Evolutionary conservation across 2,329 filamentous ascomycete genomes (phyloP), one percentile per base, ranked within the genome.

Genomic region (Neodidymelliopsis sp.): DNA sequence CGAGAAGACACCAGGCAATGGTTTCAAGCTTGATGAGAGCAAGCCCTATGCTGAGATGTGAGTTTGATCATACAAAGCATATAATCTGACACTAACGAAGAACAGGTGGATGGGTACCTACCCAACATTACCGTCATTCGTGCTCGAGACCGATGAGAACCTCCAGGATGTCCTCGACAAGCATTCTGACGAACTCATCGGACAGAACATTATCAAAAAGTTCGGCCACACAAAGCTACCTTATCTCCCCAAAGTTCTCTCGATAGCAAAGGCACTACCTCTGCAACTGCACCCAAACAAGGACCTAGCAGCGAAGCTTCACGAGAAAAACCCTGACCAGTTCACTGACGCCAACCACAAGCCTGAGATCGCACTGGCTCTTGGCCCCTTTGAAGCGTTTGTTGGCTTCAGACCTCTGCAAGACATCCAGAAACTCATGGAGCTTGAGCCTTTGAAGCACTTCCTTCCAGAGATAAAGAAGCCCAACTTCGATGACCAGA

Each of bases 331-430:
- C 43, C 87, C 88, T 0, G 71, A 83, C 2, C 81, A 84, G 48
- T 91, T 88, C 68, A 83, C 82, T 1, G 88, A 92, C 57, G 75
- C 81, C 2, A 91, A 91, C 68, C 88, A 91, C 76, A 91, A 91
- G 72, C 88, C 89, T 1, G 88, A 92, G 66, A 91, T 92, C 42
- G 88, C 88, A 1, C 76, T 92, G 1, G 88, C 88, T 0, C 73
- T 91, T 1, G 79, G 81, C 10, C 81, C 84, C 16, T 91, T 92
- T 60, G 88, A 91, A 68, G 84, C 88, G 0, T 91, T 92, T 59
- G 86, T 84, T 8, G 88, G 88, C 5, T 91, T 86, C 76, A 91
- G 89, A 64, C 84, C 86, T 0, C 74, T 88, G 0, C 63, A 71
- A 8, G 77, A 85, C 2, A 85, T 91, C 48, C 72, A 83, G 23